Percentiles rank a stretch among this genome's conserved stretches.
phyloP scores from a whole-genome alignment of 805 yeast species.

The Scheffersomyces ergatensis region DNA sequence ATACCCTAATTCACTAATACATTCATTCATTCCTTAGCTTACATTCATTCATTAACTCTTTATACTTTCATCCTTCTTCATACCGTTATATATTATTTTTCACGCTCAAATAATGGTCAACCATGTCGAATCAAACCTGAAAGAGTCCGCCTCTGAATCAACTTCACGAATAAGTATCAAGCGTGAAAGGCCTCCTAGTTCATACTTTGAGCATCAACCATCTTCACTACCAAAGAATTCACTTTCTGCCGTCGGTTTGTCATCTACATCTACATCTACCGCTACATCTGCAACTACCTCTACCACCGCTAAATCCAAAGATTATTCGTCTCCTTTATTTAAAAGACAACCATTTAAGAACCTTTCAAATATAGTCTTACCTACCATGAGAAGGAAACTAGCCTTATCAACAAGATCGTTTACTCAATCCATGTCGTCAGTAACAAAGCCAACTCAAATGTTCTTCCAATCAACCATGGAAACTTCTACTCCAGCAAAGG shows the following conservation, averaged over 20 bases:
- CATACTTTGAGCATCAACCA: conserved; percentile 1
- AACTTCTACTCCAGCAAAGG: neutral
- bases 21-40: neutral
- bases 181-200: conserved; percentile 4
- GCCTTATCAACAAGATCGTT: conserved; percentile 16
- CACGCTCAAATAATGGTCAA: neutral
- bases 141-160: neutral
- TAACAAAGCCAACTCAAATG: conserved; percentile 15
- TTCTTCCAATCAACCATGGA: conserved; percentile 7
- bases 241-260: no score
- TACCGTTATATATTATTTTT: no score
- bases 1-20: no score
- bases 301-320: neutral
- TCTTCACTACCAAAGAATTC: neutral
- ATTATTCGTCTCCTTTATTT: conserved; percentile 16
- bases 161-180: neutral
- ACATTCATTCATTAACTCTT: neutral
- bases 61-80: neutral
- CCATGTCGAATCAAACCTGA: neutral
- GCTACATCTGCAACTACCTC: neutral
- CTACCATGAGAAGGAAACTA: conserved; percentile 18
- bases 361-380: conserved; percentile 21
- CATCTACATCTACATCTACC: neutral
- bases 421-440: conserved; percentile 17
- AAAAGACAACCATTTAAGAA: conserved; percentile 26